These are phyloP conservation scores for Neonectria neomacrospora DNA, from an alignment of 2,329 filamentous ascomycete genomes.

Conservation along the genomic window DNA sequence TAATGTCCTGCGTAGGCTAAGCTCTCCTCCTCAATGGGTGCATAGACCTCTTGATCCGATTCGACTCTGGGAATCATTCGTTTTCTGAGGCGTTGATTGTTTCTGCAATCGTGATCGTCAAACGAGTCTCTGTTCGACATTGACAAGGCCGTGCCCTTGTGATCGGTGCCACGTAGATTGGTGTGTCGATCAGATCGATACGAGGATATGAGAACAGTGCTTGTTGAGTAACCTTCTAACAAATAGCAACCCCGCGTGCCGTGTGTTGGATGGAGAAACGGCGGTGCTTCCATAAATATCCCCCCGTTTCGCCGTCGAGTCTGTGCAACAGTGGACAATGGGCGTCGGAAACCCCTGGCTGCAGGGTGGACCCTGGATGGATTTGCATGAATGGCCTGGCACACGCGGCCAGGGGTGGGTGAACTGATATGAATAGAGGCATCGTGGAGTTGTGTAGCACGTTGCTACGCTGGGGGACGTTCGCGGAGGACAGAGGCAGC, in stretches of 20 bases:
- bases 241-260: slow-evolving; percentile 6
- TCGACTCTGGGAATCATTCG: neutral
- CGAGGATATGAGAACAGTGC: slow-evolving; percentile 5
- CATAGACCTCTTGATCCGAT: neutral
- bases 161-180: slow-evolving; percentile 19
- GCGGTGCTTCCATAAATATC: slow-evolving; percentile 25
- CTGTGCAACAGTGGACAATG: slow-evolving; percentile 12
- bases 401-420: slow-evolving; percentile 15
- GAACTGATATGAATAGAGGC: slow-evolving; percentile 12
- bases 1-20: neutral
- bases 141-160: slow-evolving; percentile 12
- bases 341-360: slow-evolving; percentile 16
- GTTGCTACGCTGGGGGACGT: neutral
- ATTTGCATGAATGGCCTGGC: slow-evolving; percentile 26
- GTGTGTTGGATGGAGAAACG: slow-evolving; percentile 13
- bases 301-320: slow-evolving; percentile 3
- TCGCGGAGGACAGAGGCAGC: slow-evolving; percentile 2
- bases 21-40: neutral
- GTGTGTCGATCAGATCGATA: slow-evolving; percentile 12
- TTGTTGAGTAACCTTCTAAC: slow-evolving; percentile 1
- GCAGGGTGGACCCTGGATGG: slow-evolving; percentile 17
- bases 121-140: slow-evolving; percentile 20
- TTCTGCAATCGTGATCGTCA: slow-evolving; percentile 12
- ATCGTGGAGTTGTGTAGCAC: slow-evolving; percentile 16
- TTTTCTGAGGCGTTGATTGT: slow-evolving; percentile 16